Evolutionary conservation across 2,329 filamentous ascomycete genomes (phyloP), one percentile per base, ranked within the genome.

Genomic region (Diaporthe caulivora): DNA sequence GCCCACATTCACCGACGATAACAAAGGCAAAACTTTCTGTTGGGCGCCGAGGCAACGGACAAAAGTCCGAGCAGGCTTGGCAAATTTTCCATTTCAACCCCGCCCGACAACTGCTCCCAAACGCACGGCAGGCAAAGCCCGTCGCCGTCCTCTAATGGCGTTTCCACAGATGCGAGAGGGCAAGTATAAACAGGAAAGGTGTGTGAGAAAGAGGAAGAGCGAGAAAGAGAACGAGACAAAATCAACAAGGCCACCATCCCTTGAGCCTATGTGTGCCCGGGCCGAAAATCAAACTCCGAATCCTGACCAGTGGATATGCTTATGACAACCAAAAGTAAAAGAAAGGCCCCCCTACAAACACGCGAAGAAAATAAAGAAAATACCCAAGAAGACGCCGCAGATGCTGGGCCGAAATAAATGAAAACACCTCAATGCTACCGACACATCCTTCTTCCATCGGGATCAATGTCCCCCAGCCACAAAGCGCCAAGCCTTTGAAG

Each of bases 231-330:
- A 13, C 6, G 11, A 40, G 26, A 26, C 3, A 37, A 37, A 65
- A 65, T 51, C 44, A 51, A 65, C 21, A 5, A 15, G 13, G 34
- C 44, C 31, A 40, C 60, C 71, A 21, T 60, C 34, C 55, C 62
- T 47, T 29, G 62, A 53, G 37, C 51, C 53, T 24, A 62, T 51
- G 37, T 26, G 26, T 65, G 44, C 44, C 60, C 21, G 44, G n/a
- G 4, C 44, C 51, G 37, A 51, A 65, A n/a, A 15, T 51, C 7
- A 51, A 65, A 65, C 62, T 65, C 62, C 62, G 31, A 65, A 51
- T 65, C 44, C 62, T 51, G 62, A 65, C 29, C 44, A 65, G 62
- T 65, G 44, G 62, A 65, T 65, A 65, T 65, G 62, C 44, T 44
- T 51, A 42, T 8, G 13, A 51, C 17, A 29, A 65, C 29, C 21